phyloP scores from a whole-genome alignment of 1,284 basidiomycete genomes.

The Trichosporon faecale region DNA sequence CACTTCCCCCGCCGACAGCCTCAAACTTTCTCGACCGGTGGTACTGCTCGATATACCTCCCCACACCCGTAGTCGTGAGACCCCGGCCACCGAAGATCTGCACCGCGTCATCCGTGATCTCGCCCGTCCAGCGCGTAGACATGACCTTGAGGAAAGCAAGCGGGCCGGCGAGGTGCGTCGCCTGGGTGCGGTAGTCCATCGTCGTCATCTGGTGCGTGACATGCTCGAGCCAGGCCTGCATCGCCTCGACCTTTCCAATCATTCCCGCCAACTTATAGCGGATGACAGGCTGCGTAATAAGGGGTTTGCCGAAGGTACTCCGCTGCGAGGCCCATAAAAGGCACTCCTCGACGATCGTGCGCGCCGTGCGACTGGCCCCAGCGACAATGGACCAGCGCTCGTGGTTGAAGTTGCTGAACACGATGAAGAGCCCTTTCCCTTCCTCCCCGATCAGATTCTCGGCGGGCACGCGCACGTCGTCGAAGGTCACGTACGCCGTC shows the following conservation, averaged over 20 bases:
- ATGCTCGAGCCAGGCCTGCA: slow-evolving; percentile 83
- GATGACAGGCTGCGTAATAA: slow-evolving; percentile 77
- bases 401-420: slow-evolving; percentile 56
- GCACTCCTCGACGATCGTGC: slow-evolving; percentile 50
- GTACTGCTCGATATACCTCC: slow-evolving; percentile 54
- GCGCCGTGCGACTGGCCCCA: slow-evolving; percentile 38
- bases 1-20: slow-evolving; percentile 59
- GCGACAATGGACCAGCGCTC: slow-evolving; percentile 50
- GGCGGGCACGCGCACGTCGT: slow-evolving; percentile 80
- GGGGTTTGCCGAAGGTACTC: slow-evolving; percentile 80
- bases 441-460: slow-evolving; percentile 81
- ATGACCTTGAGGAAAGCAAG: slow-evolving; percentile 62
- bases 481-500: slow-evolving; percentile 81
- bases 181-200: slow-evolving; percentile 65
- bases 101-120: slow-evolving; percentile 56
- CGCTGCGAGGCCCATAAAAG: slow-evolving; percentile 67
- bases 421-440: slow-evolving; percentile 75
- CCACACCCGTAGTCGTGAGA: slow-evolving; percentile 54
- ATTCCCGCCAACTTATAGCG: slow-evolving; percentile 69
- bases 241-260: slow-evolving; percentile 77
- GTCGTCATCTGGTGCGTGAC: slow-evolving; percentile 89
- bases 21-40: slow-evolving; percentile 74
- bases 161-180: slow-evolving; percentile 50
- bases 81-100: slow-evolving; percentile 51
- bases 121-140: slow-evolving; percentile 44